Evolutionary conservation across 2,329 filamentous ascomycete genomes (phyloP).

Genomic region (Pseudocercospora musae): DNA sequence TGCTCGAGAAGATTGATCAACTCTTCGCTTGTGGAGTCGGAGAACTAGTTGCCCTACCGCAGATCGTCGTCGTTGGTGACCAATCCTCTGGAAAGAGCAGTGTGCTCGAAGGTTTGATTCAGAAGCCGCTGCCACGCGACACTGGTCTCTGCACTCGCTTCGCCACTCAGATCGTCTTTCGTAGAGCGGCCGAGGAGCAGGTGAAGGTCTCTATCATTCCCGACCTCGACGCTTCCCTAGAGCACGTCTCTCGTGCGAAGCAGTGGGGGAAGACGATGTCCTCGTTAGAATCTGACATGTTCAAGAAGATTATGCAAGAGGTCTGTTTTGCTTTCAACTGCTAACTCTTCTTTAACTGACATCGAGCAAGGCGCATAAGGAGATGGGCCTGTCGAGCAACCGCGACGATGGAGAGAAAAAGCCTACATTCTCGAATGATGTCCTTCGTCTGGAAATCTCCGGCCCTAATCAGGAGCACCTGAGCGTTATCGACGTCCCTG

Average conservation of each 20-base stretch:
- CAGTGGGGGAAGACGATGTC: slow-evolving; percentile 13
- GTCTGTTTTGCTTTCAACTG: slow-evolving; percentile 19
- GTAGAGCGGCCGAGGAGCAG: slow-evolving; percentile 11
- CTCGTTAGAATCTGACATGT: slow-evolving; percentile 19
- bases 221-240: slow-evolving; percentile 8
- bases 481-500: slow-evolving; percentile 33
- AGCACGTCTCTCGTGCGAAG: slow-evolving; percentile 11
- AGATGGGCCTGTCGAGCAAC: too few species aligned
- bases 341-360: too few species aligned
- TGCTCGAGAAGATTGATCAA: slow-evolving; percentile 55
- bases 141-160: slow-evolving; percentile 53
- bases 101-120: slow-evolving; percentile 61
- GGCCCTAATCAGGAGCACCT: slow-evolving; percentile 31
- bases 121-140: slow-evolving; percentile 52
- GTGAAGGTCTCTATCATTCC: slow-evolving; percentile 25
- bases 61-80: slow-evolving; percentile 57
- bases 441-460: slow-evolving; percentile 30
- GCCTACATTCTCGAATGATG: slow-evolving; percentile 30
- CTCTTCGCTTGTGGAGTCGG: slow-evolving; percentile 49
- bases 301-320: slow-evolving; percentile 25
- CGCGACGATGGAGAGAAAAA: neutral
- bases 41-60: slow-evolving; percentile 32
- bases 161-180: slow-evolving; percentile 30
- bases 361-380: slow-evolving; percentile 4
- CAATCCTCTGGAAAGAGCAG: slow-evolving; percentile 61